Conservation (phyloP, 306 rosid species). For the Citrullus mucosospermus region DNA sequence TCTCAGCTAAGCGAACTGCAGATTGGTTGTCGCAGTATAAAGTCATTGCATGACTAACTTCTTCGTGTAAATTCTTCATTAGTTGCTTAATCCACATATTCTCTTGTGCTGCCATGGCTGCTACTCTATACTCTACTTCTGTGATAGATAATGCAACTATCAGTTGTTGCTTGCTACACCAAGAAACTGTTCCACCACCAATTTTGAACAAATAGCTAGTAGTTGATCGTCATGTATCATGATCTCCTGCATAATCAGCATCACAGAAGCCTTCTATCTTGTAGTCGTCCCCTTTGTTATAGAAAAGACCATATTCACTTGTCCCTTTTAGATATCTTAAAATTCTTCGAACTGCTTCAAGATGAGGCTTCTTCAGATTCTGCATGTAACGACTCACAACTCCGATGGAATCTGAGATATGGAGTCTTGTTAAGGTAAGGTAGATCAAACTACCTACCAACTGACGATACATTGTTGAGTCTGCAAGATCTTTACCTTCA, state of each 20-base stretch:
- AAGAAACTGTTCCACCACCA: neutral
- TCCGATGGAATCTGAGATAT: too few relatives aligned
- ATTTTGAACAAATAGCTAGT: neutral
- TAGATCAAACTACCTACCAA: neutral
- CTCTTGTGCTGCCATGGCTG: neutral
- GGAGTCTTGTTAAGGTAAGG: too few relatives aligned
- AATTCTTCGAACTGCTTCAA: too few relatives aligned
- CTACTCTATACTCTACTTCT: neutral
- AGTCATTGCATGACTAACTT: neutral
- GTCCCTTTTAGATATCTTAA: neutral
- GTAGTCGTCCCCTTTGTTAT: neutral
- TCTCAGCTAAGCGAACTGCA: neutral
- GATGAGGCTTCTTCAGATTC: too few relatives aligned
- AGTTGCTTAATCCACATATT: neutral
- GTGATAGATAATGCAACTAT: neutral
- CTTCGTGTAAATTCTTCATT: neutral
- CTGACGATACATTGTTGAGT: neutral
- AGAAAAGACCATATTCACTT: neutral
- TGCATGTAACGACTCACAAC: too few relatives aligned
- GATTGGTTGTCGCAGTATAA: neutral
- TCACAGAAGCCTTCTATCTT: neutral
- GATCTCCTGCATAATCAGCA: conserved; percentile 8
- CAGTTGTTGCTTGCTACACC: conserved; percentile 6
- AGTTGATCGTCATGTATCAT: neutral
- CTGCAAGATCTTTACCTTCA: neutral